Evolutionary conservation across 1,139 yeast genomes (phyloP).

Genomic region (Pichia sp.): DNA sequence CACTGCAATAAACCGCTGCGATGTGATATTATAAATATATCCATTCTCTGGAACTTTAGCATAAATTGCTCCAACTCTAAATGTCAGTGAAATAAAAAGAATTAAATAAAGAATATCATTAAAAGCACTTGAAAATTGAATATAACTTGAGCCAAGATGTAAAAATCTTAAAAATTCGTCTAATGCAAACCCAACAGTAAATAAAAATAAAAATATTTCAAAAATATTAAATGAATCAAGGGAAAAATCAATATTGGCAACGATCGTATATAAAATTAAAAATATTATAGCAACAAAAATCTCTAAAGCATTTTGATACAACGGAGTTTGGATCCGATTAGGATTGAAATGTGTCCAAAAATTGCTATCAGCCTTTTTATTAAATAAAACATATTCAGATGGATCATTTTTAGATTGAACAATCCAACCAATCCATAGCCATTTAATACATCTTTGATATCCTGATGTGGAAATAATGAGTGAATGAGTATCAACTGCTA

Average conservation of each 20-base stretch:
- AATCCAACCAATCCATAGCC: conserved; percentile 95
- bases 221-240: conserved; percentile 30
- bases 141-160: conserved; percentile 66
- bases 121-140: conserved; percentile 77
- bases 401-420: conserved; percentile 71
- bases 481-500: conserved; percentile 83
- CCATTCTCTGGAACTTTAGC: conserved; percentile 24
- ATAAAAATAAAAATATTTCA: conserved; percentile 56
- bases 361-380: conserved; percentile 50
- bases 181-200: conserved; percentile 57
- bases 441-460: conserved; percentile 77
- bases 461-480: conserved; percentile 73
- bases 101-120: conserved; percentile 64
- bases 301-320: conserved; percentile 71
- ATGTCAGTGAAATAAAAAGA: conserved; percentile 45
- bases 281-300: conserved; percentile 62
- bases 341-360: conserved; percentile 72
- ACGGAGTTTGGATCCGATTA: conserved; percentile 76
- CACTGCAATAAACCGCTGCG: conserved; percentile 68
- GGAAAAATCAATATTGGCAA: conserved; percentile 46
- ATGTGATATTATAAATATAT: conserved; percentile 45
- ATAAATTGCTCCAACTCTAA: conserved; percentile 48
- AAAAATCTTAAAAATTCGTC: conserved; percentile 69
- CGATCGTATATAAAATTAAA: conserved; percentile 54
- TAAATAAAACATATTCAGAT: conserved; percentile 58